Base-by-base conservation (phyloP, 1,284 basidiomycete genomes). In the Veloboletus limbatus region DNA sequence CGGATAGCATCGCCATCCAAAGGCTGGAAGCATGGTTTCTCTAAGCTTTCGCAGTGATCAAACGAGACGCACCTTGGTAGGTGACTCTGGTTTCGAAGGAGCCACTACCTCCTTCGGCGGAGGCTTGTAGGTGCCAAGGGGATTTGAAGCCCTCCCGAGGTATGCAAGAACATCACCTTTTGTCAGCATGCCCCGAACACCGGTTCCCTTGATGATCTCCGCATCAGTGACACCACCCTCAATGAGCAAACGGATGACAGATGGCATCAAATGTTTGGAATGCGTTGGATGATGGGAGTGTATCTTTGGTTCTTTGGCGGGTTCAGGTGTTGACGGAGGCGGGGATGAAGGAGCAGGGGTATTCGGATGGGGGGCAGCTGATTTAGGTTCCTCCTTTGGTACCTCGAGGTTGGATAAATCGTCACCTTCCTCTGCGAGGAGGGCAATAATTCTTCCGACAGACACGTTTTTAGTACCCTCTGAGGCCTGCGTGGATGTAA, bases 391-490 rank as follows among this genome's bases (percentile, higher is more conserved):
- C 50, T 88, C 80, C 52, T 77, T 74, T 2, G 91, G 88, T 8
- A 79, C 71, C 59, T 94, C 79, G 30, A 94, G 79, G 59, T 88
- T 88, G 47, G 90, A 85, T 47, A 97, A 84, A 65, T 97, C 90
- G 67, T 98, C 96, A 3, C 95, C 95, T 67, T 97, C 92, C 69
- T 98, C 95, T n/a, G 89, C 95, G 11, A 96, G 77, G 43, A 99
- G 77, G 14, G 93, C 96, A 57, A 98, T 97, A 22, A 85, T 66
- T 67, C 86, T 87, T 44, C 94, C 94, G 31, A 99, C 91, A 3
- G 85, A 77, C 45, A 99, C 79, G 57, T 85, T 85, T 71, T 95
- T 95, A 11, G 88, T 67, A 43, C 95, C 95, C 51, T 92, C 90
- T 38, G 73, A 76, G 42, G 80, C 70, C 93, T 96, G 43, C 2